Evolutionary conservation across 352 stramenopile species (phyloP), one percentile per base, ranked within the genome.

Genomic region (Pythium folliculosum): DNA sequence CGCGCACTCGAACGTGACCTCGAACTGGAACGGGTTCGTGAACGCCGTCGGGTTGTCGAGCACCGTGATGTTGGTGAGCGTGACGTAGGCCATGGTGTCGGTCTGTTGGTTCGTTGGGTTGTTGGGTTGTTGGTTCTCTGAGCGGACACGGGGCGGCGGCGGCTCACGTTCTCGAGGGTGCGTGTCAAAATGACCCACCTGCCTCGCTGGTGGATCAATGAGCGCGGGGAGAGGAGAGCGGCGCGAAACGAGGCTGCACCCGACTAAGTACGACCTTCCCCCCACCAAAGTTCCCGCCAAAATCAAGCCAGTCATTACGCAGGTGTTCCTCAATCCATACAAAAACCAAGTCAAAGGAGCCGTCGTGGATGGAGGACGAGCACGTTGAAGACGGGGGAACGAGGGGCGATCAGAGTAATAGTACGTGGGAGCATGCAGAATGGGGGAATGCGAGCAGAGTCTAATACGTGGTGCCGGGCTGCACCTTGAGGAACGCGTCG

Each of bases 1-100:
- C 38, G 98, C 82, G 74, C 96, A 99, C 82, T 99, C 98, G 82
- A 99, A 99, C 2, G 97, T 99, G 72, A 99, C 98, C 79, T 99
- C 97, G 78, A 99, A 99, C 78, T 99, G 94, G 81, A 99, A 99
- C 19, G 97, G 96, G 80, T 98, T 99, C n/a, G 84, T 95, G 76
- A 99, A 99, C 52, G 81, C 82, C 54, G 93, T 97, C 27, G 98
- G 98, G 86, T 99, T 99, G 78, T 99, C 96, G 48, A 99, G 84
- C 62, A 99, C 97, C n/a, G 92, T 94, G 69, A 98, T 96, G 79
- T 97, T 96, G 43, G 89, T 94, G 40, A 98, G 78, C 66, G 88
- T 95, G 54, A 95, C 86, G 81, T 94, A 95, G 35, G 88, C 88
- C 88, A 95, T 95, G 25, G 30, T 63, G 37, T 43, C 9, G 37